phyloP scores from a whole-genome alignment of 495 filamentous ascomycete species.

The Venustampulla echinocandica region DNA sequence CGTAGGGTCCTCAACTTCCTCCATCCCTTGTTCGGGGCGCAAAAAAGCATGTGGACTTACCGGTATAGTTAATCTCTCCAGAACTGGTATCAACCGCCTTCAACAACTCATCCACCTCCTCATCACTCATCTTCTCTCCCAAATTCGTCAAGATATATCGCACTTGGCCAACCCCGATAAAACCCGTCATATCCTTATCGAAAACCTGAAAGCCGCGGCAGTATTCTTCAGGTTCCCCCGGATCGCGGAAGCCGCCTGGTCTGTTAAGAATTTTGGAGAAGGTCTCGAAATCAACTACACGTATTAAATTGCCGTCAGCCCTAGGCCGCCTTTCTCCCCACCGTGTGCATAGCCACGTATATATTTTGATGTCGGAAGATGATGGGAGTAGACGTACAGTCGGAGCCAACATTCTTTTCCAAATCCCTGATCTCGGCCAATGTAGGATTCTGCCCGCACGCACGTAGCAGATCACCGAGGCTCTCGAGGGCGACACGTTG shows the following conservation, averaged over 20 bases:
- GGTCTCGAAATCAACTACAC: conserved; percentile 89
- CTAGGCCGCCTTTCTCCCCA: background rate
- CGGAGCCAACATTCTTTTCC: conserved; percentile 75
- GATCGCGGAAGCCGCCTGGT: conserved; percentile 94
- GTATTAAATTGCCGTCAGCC: background rate
- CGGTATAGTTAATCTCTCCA: conserved; percentile 94
- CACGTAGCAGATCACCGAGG: conserved; percentile 87
- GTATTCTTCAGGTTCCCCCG: conserved; percentile 95
- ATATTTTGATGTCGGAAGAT: conserved; percentile 6
- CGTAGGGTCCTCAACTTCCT: background rate
- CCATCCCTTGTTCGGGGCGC: background rate
- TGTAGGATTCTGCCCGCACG: conserved; percentile 96
- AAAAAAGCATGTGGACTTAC: conserved; percentile 38
- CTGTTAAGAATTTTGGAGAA: conserved; percentile 94
- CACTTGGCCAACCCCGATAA: conserved; percentile 92
- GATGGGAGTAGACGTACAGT: conserved; percentile 64
- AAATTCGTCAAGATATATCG: conserved; percentile 95
- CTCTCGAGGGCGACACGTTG: conserved; percentile 78
- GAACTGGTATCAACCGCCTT: conserved; percentile 92
- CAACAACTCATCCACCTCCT: conserved; percentile 95
- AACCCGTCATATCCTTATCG: conserved; percentile 97
- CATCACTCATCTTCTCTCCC: conserved; percentile 97
- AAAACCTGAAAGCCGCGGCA: conserved; percentile 98
- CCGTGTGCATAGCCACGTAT: too few species aligned
- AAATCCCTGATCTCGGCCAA: conserved; percentile 83